These are phyloP conservation scores for Mortierella sp. DNA, from an alignment of 371 early-diverging fungal genomes.

Conservation along the genomic window DNA sequence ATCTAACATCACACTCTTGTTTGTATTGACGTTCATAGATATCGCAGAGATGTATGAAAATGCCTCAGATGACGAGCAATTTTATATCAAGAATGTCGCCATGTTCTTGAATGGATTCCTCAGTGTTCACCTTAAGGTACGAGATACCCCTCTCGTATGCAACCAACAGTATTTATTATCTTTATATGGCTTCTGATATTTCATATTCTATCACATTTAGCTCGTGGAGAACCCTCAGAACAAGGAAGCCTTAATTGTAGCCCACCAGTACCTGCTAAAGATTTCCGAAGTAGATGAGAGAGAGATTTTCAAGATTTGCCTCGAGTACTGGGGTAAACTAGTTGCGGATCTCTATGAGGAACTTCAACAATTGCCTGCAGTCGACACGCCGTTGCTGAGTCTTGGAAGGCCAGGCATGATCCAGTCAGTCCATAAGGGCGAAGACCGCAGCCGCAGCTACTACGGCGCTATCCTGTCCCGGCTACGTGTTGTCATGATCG, in stretches of 20 bases:
- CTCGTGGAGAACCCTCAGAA: slow-evolving; percentile 75
- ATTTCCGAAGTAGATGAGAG: slow-evolving; percentile 94
- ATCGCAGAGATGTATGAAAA: slow-evolving; percentile 87
- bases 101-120: slow-evolving; percentile 92
- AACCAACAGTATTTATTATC: background rate
- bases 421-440: slow-evolving; percentile 1
- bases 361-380: slow-evolving; percentile 67
- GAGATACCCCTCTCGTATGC: background rate
- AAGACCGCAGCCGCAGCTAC: slow-evolving; percentile 53
- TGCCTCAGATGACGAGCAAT: slow-evolving; percentile 89
- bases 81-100: slow-evolving; percentile 89
- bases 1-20: background rate
- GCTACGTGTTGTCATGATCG: slow-evolving; percentile 94
- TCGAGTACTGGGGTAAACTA: slow-evolving; percentile 96
- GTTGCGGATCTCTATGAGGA: slow-evolving; percentile 90
- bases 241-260: slow-evolving; percentile 78
- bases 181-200: background rate
- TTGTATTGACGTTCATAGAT: slow-evolving; percentile 60
- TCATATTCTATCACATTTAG: slow-evolving; percentile 52
- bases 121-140: slow-evolving; percentile 84
- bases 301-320: slow-evolving; percentile 97
- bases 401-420: slow-evolving; percentile 33
- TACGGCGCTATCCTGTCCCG: slow-evolving; percentile 85
- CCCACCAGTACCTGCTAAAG: slow-evolving; percentile 90
- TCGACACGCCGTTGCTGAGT: slow-evolving; percentile 59